Percentiles rank a stretch among this genome's conserved stretches.
These are phyloP conservation scores for Aspergillus brunneoviolaceus DNA, from an alignment of 2,329 filamentous ascomycete species.

Conservation along the genomic window DNA sequence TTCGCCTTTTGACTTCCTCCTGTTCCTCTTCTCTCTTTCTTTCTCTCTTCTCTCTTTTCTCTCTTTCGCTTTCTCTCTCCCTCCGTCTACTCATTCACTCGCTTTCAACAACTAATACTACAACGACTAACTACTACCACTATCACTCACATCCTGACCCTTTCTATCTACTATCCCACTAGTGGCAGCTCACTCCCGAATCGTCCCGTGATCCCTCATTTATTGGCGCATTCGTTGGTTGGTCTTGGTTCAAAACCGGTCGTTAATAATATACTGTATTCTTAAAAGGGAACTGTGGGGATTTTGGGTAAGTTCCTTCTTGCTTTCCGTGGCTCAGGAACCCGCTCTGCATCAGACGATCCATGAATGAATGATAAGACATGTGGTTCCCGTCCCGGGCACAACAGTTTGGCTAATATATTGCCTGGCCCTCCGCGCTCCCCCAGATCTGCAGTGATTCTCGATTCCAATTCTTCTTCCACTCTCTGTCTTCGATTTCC, in stretches of 20 bases:
- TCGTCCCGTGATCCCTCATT: conserved; percentile 19
- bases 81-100: conserved; percentile 6
- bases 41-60: not conserved
- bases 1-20: conserved; percentile 3
- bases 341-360: not conserved
- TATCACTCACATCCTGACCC: conserved; percentile 2
- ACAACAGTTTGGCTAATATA: conserved; percentile 1
- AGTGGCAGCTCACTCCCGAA: conserved; percentile 9
- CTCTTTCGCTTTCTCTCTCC: conserved; percentile 11
- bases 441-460: not conserved
- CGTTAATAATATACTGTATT: not conserved
- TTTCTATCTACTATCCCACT: conserved; percentile 1
- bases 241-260: not conserved
- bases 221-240: conserved; percentile 12
- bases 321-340: not conserved
- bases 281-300: not conserved
- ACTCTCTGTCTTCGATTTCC: not conserved
- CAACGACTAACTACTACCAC: too few species aligned
- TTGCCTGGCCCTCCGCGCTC: not conserved
- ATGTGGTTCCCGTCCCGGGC: not conserved
- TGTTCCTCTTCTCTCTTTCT: conserved; percentile 2
- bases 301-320: conserved; percentile 11
- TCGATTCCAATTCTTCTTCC: not conserved
- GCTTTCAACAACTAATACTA: not conserved
- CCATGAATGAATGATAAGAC: not conserved